phyloP scores from a whole-genome alignment of 108 stramenopile genomes.

The Pseudonitzschia pungens region DNA sequence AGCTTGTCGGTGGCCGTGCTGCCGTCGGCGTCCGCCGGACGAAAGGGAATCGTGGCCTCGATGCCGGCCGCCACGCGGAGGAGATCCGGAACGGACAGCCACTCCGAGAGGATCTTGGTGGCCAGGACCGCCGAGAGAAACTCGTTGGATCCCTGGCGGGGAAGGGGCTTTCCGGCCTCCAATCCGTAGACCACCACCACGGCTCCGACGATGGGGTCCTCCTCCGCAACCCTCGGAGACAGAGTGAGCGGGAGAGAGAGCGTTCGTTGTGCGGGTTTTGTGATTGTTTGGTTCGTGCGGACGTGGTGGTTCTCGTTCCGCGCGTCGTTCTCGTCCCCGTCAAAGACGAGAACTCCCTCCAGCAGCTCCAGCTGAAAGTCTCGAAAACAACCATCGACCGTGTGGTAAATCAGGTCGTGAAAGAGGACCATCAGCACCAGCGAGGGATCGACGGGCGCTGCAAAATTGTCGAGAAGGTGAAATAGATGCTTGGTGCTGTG shows the following conservation, averaged over 20 bases:
- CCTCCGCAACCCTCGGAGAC: not conserved
- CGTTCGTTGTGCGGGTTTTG: not conserved
- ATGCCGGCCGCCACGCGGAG: conserved; percentile 53
- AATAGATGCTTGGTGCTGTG: conserved; percentile 59
- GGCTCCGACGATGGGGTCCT: conserved; percentile 18
- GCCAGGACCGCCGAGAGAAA: conserved; percentile 54
- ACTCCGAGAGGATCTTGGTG: conserved; percentile 30
- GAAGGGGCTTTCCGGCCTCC: conserved; percentile 8
- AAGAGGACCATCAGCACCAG: conserved; percentile 49
- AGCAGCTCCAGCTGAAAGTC: conserved; percentile 35
- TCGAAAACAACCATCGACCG: conserved; percentile 44
- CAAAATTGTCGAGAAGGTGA: conserved; percentile 31
- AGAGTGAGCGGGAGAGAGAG: not conserved
- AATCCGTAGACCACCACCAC: conserved; percentile 22
- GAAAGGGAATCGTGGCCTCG: conserved; percentile 73
- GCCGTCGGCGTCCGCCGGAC: conserved; percentile 22
- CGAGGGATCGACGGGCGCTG: conserved; percentile 22
- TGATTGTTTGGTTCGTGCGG: too few relatives aligned
- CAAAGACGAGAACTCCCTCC: conserved; percentile 15
- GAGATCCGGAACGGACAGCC: conserved; percentile 29
- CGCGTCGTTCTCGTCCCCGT: too few relatives aligned
- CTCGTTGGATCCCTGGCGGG: conserved; percentile 46
- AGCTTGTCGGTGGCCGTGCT: conserved; percentile 41
- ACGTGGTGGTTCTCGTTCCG: too few relatives aligned
- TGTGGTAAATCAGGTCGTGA: conserved; percentile 61